Evolutionary conservation across 2,329 filamentous ascomycete genomes (phyloP), one percentile per base, ranked within the genome.

Genomic region (Trichophyton simii): DNA sequence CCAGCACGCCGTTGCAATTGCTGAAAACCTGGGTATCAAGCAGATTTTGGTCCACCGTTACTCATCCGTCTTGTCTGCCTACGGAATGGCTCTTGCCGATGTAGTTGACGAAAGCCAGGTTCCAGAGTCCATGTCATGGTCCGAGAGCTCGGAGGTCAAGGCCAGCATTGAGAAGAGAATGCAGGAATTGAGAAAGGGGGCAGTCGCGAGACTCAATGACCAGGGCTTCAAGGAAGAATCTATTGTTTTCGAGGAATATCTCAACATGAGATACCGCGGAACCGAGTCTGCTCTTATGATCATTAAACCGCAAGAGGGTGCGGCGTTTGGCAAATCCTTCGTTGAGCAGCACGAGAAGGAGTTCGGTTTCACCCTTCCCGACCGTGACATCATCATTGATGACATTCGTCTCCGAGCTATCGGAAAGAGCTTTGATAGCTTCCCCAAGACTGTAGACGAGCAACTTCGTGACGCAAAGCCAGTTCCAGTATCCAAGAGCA

Each of bases 261-360:
- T 97, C 61, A 96, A 96, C 71, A 91, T 96, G 86, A 81, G 91
- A 62, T 96, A 96, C 69, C 83, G 89, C 41, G 91, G 91, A 9
- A 96, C 91, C 0, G 91, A 96, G 71, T 95, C 90, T 6, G 89
- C 91, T 0, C 80, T 96, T 48, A 96, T 96, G 91, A 84, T 95
- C 57, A 76, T 94, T 65, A 89, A 87, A 72, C 89, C 91, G 0
- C 75, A 83, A 63, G 79, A 80, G 44, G 82, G 86, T 7, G 95
- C 88, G 88, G 87, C 86, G 0, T 96, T 91, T 73, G 89, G 87
- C 2, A 83, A 86, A 66, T 91, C 89, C 0, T 96, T 97, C 68
- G 79, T 95, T 36, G 84, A 85, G 67, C 89, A 95, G 67, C 91
- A 96, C 70, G 86, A 90, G 59, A 91, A 94, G 70, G 91, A 96